Base-by-base conservation (phyloP, 495 filamentous ascomycete genomes). In the Apodospora peruviana region DNA sequence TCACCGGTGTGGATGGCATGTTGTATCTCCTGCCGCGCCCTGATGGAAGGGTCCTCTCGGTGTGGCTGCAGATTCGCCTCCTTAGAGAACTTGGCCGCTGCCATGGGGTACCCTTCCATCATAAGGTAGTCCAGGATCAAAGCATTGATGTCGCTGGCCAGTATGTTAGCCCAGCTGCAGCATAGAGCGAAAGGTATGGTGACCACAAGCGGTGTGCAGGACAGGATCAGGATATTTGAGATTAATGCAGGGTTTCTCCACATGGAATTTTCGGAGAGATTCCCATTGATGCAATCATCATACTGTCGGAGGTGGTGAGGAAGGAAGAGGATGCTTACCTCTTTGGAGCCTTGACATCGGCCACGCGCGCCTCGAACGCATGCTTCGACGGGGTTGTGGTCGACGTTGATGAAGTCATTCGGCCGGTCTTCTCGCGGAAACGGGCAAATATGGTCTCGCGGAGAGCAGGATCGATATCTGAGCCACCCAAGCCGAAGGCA, bases 251-350 rank as follows among this genome's bases (percentile, higher is more conserved):
- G 45, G 47, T 62, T 84, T 91, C 87, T 97, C 93, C 83, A 83
- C 93, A 97, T 71, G 64, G 56, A 73, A 65, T 76, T 86, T 73
- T 98, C 86, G 82, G 93, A 99, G 93, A 99, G 93, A 99, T 99
- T 99, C 94, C 93, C 93, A 97, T 91, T 91, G 91, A 91, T 83
- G 74, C 66, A 64, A 78, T 79, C 93, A 96, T 96, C 90, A 93
- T 91, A 42, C 66, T 53, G 68, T 53, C 44, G 48, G 57, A 52
- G 27, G 43, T 44, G 65, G 56, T 56, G 51, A 25, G 35, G 37
- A 20, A 36, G 47, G 47, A 56, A 36, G 51, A 34, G 29, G 38
- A 21, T 20, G 27, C 87, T 73, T 84, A 97, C 93, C 82, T 86
- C 70, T 96, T 96, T 35, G 86, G 87, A 18, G 88, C 79, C 62